Evolutionary conservation across 352 stramenopile genomes (phyloP).

Genomic region (Plasmopara halstedii): DNA sequence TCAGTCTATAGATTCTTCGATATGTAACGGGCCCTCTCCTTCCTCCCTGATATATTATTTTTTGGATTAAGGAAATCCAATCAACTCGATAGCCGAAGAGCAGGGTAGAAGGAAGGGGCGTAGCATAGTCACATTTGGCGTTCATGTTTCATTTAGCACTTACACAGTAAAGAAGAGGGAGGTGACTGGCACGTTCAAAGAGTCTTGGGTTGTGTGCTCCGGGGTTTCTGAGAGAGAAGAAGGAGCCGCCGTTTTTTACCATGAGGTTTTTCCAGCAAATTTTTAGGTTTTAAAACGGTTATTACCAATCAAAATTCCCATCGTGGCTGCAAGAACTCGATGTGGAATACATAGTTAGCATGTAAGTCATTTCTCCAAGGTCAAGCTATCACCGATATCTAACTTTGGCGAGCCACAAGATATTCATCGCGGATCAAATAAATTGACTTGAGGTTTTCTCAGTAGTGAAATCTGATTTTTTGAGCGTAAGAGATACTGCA

Average conservation of each 20-base stretch:
- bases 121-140: not conserved
- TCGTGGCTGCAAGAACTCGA: conserved; percentile 16
- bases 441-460: too few relatives aligned
- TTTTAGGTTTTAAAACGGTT: conserved; percentile 9
- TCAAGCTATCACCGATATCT: too few relatives aligned
- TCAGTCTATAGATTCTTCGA: conserved; percentile 2
- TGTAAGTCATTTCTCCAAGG: too few relatives aligned
- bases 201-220: conserved; percentile 25
- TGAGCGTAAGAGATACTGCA: too few relatives aligned
- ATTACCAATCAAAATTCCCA: conserved; percentile 18
- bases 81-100: too few relatives aligned
- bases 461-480: too few relatives aligned
- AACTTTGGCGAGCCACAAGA: too few relatives aligned
- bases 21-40: not conserved
- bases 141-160: not conserved
- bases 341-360: conserved; percentile 3
- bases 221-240: conserved; percentile 10
- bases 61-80: not conserved
- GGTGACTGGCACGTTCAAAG: conserved; percentile 16
- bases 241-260: conserved; percentile 5
- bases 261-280: conserved; percentile 8
- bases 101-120: not conserved
- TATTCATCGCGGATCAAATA: too few relatives aligned
- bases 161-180: conserved; percentile 17
- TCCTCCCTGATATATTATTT: conserved; percentile 4